A percentile compares a stretch with the other conserved stretches of the same genome.
Conservation (phyloP, 2,329 filamentous ascomycete species). For the Xylariaceae sp. region DNA sequence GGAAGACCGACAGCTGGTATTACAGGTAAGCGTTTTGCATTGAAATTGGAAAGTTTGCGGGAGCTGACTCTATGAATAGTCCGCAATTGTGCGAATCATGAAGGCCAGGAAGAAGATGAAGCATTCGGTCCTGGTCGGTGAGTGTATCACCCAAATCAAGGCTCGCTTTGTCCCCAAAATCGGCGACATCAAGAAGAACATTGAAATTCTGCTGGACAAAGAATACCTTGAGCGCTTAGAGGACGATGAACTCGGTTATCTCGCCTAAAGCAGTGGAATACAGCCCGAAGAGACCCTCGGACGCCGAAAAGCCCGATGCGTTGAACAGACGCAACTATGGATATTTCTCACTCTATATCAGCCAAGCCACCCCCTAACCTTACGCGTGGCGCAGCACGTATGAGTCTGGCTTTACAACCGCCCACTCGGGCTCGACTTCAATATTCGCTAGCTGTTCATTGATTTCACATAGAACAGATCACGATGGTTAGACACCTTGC, state of each 20-base stretch:
- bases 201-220: slow-evolving; percentile 97
- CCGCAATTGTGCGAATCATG: slow-evolving; percentile 98
- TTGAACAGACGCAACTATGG: slow-evolving; percentile 1
- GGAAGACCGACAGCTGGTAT: slow-evolving; percentile 91
- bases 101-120: slow-evolving; percentile 99
- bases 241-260: slow-evolving; percentile 88
- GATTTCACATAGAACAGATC: neutral
- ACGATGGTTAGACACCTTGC: neutral
- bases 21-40: slow-evolving; percentile 62
- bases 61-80: slow-evolving; percentile 48
- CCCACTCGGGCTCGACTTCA: neutral
- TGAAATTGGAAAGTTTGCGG: slow-evolving; percentile 6
- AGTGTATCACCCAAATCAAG: slow-evolving; percentile 94
- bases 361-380: neutral
- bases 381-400: neutral
- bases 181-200: slow-evolving; percentile 97
- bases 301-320: neutral
- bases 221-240: slow-evolving; percentile 96
- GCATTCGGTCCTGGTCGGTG: slow-evolving; percentile 86
- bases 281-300: neutral
- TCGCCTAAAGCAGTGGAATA: slow-evolving; percentile 57
- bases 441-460: neutral
- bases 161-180: slow-evolving; percentile 90
- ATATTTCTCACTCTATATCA: slow-evolving; percentile 1
- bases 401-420: neutral